Evolutionary conservation across 495 filamentous ascomycete genomes (phyloP), one percentile per base, ranked within the genome.

Genomic region (Ramalina peruviana): DNA sequence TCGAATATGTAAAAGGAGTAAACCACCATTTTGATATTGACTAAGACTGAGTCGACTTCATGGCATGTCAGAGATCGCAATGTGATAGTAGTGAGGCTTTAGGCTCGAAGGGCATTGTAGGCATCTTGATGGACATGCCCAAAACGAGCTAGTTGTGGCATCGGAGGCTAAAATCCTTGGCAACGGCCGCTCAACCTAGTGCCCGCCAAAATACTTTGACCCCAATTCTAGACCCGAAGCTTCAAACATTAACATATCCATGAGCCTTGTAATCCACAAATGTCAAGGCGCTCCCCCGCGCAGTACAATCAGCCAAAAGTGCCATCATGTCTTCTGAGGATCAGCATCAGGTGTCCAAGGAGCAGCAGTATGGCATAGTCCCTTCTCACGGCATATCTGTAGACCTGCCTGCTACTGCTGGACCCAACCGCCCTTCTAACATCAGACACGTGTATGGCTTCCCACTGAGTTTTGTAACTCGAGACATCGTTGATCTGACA

Each of bases 1-100:
- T 98, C 92, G 58, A 98, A 98, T 60, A 98, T 95, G 72, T 95
- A 97, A 70, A 97, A 94, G 37, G 88, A 88, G 67, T 94, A 96
- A 61, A 97, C 84, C 49, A 83, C 79, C 92, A 97, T 96, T 52
- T 64, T 69, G 47, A 6, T 3, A n/a, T 41, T 41, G 15, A 19
- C 3, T 17, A 12, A 17, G 15, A n/a, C 16, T 12, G 12, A 33
- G 2, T 33, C 9, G 30, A 37, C 6, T 26, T 48, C 21, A 41
- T 41, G 16, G 6, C 16, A 17, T 10, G 40, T 41, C 21, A 6
- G 15, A 41, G 40, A 23, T 12, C 6, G 17, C 9, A 41, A 16
- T 41, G 40, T 5, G 4, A 23, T 5, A 44, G 16, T 16, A 6
- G 19, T 27, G 19, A 27, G 25, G 25, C 43, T 30, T 41, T 41